Conservation (phyloP, 805 yeast species). For the Starmera caribaea region DNA sequence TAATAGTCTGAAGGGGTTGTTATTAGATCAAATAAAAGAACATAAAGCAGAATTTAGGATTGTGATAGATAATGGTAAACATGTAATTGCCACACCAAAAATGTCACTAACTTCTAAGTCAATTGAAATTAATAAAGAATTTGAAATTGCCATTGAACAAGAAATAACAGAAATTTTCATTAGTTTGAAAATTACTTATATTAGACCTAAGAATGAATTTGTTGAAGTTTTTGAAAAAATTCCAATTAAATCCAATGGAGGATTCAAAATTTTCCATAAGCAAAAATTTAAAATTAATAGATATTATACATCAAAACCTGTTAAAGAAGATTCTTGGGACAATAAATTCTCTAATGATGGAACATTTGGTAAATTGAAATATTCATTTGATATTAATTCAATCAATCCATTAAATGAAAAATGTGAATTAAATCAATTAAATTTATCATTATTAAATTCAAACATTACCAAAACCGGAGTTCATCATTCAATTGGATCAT, state of each 20-base stretch:
- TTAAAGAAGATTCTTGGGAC: slow-evolving; percentile 48
- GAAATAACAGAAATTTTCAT: slow-evolving; percentile 53
- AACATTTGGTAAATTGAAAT: slow-evolving; percentile 72
- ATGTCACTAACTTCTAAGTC: slow-evolving; percentile 21
- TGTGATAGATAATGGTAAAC: slow-evolving; percentile 66
- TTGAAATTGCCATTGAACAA: slow-evolving; percentile 56
- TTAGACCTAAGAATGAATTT: slow-evolving; percentile 33
- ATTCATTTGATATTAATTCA: slow-evolving; percentile 52
- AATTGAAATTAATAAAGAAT: slow-evolving; percentile 52
- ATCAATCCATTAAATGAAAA: slow-evolving; percentile 40
- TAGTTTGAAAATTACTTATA: slow-evolving; percentile 61
- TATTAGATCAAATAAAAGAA: slow-evolving; percentile 32
- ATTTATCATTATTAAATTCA: slow-evolving; percentile 81
- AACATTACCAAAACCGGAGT: slow-evolving; percentile 20
- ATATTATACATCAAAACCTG: slow-evolving; percentile 40
- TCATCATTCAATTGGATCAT: slow-evolving; percentile 56
- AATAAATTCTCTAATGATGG: slow-evolving; percentile 73
- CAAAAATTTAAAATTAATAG: slow-evolving; percentile 26
- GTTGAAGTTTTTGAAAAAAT: slow-evolving; percentile 54
- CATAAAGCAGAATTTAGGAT: slow-evolving; percentile 38
- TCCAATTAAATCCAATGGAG: slow-evolving; percentile 33
- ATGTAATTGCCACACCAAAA: slow-evolving; percentile 60
- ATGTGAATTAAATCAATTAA: slow-evolving; percentile 40
- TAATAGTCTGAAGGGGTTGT: slow-evolving; percentile 35
- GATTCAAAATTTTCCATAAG: slow-evolving; percentile 35